Conservation (phyloP, 75 land plant species). For the Chamaecyparis obtusa region DNA sequence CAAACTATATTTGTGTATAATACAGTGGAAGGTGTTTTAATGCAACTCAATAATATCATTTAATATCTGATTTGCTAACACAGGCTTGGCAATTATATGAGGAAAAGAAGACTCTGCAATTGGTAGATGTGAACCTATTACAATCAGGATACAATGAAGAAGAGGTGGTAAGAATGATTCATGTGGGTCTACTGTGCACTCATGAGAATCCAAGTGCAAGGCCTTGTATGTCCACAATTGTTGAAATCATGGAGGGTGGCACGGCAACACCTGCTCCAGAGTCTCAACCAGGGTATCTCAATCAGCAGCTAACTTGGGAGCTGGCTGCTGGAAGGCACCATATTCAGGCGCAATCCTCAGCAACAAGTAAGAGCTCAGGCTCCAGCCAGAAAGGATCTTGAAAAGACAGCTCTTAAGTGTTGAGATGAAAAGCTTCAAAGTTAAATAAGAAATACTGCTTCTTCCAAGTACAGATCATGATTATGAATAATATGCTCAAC, state of each 20-base stretch:
- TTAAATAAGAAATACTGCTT: too few species aligned
- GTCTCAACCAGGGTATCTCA: neutral
- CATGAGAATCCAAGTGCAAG: neutral
- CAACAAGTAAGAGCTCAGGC: neutral
- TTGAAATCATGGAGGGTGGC: neutral
- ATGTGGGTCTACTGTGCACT: neutral
- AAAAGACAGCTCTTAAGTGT: neutral
- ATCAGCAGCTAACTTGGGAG: neutral
- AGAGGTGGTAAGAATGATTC: neutral
- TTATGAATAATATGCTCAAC: too few species aligned
- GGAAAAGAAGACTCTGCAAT: neutral
- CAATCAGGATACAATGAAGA: neutral
- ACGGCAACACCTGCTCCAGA: neutral
- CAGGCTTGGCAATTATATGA: neutral
- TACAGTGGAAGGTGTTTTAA: neutral
- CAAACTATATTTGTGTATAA: neutral
- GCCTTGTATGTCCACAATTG: neutral
- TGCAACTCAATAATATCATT: too few species aligned
- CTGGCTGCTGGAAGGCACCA: neutral
- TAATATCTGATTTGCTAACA: neutral
- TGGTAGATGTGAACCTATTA: neutral
- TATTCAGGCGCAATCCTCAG: neutral
- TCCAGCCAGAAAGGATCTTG: neutral
- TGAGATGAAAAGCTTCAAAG: too few species aligned
- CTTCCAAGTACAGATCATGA: too few species aligned